These are phyloP conservation scores for Colletotrichum viniferum DNA, from an alignment of 2,329 filamentous ascomycete species.

Conservation along the genomic window DNA sequence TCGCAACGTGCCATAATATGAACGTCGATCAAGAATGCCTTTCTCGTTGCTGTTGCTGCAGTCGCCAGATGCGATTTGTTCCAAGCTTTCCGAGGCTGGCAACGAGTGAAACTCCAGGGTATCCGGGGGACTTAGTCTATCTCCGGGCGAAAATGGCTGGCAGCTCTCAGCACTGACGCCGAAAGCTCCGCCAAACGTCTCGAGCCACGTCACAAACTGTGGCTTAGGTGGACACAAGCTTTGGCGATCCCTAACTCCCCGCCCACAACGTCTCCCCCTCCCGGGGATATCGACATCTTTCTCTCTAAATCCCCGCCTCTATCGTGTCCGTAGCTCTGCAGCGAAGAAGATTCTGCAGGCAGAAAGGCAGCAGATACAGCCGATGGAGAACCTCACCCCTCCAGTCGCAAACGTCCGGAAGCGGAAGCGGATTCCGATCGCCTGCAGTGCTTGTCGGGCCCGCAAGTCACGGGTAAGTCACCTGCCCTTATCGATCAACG, in stretches of 20 bases:
- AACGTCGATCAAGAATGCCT: not conserved
- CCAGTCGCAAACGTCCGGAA: constrained; percentile 7
- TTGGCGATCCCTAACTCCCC: constrained; percentile 6
- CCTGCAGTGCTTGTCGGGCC: constrained; percentile 25
- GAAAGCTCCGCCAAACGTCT: not conserved
- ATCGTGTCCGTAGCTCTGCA: not conserved
- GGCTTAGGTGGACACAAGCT: not conserved
- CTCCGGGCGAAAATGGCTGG: not conserved
- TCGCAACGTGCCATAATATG: not conserved
- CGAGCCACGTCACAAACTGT: not conserved
- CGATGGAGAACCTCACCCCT: constrained; percentile 7
- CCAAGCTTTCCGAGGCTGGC: not conserved
- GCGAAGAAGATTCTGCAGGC: not conserved
- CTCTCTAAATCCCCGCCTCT: constrained; percentile 14
- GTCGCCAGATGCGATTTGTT: not conserved
- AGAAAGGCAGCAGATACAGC: not conserved
- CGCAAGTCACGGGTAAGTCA: constrained; percentile 26
- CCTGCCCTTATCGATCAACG: not conserved
- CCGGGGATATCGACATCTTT: not conserved
- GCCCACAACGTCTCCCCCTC: not conserved
- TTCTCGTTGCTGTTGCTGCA: not conserved
- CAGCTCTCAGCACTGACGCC: not conserved
- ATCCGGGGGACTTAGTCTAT: not conserved
- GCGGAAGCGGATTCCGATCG: constrained; percentile 25
- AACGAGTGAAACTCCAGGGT: not conserved